Base-by-base conservation (phyloP, 148 eudicot species). In the Silene conica region DNA sequence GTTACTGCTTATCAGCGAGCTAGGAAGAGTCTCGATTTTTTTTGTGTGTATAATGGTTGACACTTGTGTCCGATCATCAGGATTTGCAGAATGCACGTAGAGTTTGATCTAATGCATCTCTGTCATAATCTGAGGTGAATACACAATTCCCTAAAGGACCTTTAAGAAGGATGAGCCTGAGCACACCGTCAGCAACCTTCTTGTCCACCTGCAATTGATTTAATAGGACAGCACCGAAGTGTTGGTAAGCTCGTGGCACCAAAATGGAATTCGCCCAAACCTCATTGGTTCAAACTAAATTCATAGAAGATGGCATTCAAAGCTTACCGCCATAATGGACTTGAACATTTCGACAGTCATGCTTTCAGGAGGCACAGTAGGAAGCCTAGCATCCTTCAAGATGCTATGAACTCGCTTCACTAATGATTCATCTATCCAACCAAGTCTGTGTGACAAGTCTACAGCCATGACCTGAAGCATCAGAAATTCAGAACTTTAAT, bases 331-430 rank as follows among this genome's bases (percentile, higher is more conserved):
- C 99, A 96, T 90, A 58, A 92, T 85, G 74, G 96, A 89, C 77
- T 92, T 96, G 80, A 92, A 96, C 94, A 92, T 90, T 72, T 96
- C 95, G 0, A 90, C 88, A 6, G 99, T 96, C 92, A 96, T 78
- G 77, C 77, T 82, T 67, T 90, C 91, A 14, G 99, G 97, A 69
- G 92, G 87, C 54, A 89, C 46, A 76, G 81, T 86, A 14, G 99
- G 99, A 63, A 96, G 82, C 77, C 83, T 89, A 71, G 99, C 92
- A 77, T 84, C 85, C 79, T 85, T 65, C 73, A 90, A 77, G 82
- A 96, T 90, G 63, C 61, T 72, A 41, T 66, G 72, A 70, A 88
- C 92, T 74, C 99, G 86, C 70, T 82, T 80, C 61, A 90, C 92
- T 52, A 96, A 70, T 19, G 96, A 83, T 50, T 92, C 92, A 12